phyloP scores from a whole-genome alignment of 2,329 filamentous ascomycete genomes.

The Madurella fahalii region DNA sequence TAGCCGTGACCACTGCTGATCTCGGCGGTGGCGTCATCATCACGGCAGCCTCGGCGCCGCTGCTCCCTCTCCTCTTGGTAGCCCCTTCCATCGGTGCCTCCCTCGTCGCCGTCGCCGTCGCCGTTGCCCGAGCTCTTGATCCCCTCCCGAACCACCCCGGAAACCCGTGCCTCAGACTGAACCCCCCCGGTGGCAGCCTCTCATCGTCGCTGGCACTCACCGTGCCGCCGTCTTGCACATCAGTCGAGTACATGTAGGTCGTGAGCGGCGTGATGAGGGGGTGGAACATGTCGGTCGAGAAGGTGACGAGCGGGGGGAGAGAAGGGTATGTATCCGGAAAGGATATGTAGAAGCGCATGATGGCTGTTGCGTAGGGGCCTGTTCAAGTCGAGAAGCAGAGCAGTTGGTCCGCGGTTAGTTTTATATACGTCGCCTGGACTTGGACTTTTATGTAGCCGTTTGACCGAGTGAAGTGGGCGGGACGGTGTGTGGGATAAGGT shows the following conservation, averaged over 20 bases:
- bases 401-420: too few species aligned
- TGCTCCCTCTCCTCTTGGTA: not conserved
- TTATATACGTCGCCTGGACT: not conserved
- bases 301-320: slow-evolving; percentile 78
- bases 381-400: not conserved
- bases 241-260: slow-evolving; percentile 89
- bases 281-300: slow-evolving; percentile 91
- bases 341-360: slow-evolving; percentile 80
- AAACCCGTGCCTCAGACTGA: slow-evolving; percentile 87
- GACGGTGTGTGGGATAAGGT: not conserved
- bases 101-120: slow-evolving; percentile 32
- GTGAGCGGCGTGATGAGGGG: slow-evolving; percentile 87
- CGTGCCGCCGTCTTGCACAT: slow-evolving; percentile 68
- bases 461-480: not conserved
- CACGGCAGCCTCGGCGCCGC: not conserved
- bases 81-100: slow-evolving; percentile 40
- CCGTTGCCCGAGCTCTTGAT: slow-evolving; percentile 35
- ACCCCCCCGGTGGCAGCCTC: slow-evolving; percentile 79
- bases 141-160: slow-evolving; percentile 77
- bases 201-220: slow-evolving; percentile 82
- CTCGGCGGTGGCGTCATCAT: slow-evolving; percentile 5
- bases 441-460: not conserved
- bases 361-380: slow-evolving; percentile 86
- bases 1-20: slow-evolving; percentile 11
- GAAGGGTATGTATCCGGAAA: slow-evolving; percentile 79